phyloP scores from a whole-genome alignment of 768 basidiomycete genomes.

The Suillus lakei region DNA sequence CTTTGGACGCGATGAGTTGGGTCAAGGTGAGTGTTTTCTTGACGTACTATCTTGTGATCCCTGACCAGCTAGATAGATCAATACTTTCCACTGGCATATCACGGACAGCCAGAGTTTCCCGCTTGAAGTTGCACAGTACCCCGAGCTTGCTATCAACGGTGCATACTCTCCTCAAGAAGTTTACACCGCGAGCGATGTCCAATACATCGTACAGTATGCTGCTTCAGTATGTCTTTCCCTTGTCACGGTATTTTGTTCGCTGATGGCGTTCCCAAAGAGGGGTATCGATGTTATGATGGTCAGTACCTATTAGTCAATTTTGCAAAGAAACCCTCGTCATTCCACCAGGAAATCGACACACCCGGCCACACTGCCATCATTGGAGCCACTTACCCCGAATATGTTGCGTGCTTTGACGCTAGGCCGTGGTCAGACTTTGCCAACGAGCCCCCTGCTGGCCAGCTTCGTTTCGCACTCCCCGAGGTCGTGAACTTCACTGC shows the following conservation, averaged over 20 bases:
- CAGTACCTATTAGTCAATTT: background rate
- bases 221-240: constrained; percentile 54
- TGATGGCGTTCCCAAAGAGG: constrained; percentile 38
- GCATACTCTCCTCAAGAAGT: constrained; percentile 41
- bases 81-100: constrained; percentile 53
- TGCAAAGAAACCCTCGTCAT: background rate
- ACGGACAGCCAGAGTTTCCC: constrained; percentile 59
- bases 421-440: constrained; percentile 62
- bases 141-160: constrained; percentile 48
- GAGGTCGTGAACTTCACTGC: constrained; percentile 59
- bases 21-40: constrained; percentile 54
- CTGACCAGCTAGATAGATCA: constrained; percentile 39
- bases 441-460: constrained; percentile 73
- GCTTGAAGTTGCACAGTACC: constrained; percentile 41
- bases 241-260: background rate
- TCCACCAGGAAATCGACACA: constrained; percentile 67
- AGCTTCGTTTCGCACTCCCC: constrained; percentile 66
- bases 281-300: constrained; percentile 69
- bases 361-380: constrained; percentile 78
- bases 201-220: constrained; percentile 65
- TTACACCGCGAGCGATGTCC: constrained; percentile 51
- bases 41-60: background rate
- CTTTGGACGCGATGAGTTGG: constrained; percentile 77
- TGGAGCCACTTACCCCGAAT: constrained; percentile 64
- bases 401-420: constrained; percentile 61